Evolutionary conservation across 352 stramenopile genomes (phyloP), one percentile per base, ranked within the genome.

Genomic region (Globisporangium irregulare): DNA sequence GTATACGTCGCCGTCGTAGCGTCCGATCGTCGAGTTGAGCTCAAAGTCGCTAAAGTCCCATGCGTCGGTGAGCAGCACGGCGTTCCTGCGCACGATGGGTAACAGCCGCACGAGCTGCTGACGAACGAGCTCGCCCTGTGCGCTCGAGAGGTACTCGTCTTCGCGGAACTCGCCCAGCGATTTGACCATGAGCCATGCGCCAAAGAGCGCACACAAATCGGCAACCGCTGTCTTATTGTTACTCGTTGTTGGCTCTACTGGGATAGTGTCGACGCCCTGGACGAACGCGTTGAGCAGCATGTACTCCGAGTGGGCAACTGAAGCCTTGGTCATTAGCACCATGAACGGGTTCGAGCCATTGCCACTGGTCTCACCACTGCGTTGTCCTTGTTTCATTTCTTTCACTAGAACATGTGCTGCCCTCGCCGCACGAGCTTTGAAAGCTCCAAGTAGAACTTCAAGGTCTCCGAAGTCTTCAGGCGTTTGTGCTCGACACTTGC

Each of bases 21-120:
- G 62, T 7, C 86, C 86, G 7, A 95, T 82, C 15, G 68, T 82
- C 60, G 84, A 93, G 72, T 91, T 90, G 2, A 95, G 58, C n/a
- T 89, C 66, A 7, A 77, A 65, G 66, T 95, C 86, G 34, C 77
- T 83, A 46, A 94, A 64, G 72, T 93, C 84, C 69, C 92, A 95
- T 32, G 80, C 73, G 58, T 95, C 87, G 9, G 90, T 81, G 12
- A 95, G 77, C 55, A 76, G 66, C 51, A 95, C 87, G 6, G 82
- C 83, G 41, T 93, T 78, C 0, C 61, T n/a, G 51, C 87, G 84
- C 34, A 92, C 73, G 24, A 60, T 60, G 69, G 74, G 6, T 63
- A 60, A 64, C 82, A 93, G n/a, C 73, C 66, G n/a, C 25, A 84
- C 68, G 15, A 92, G 59, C 18, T 78, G 67, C 10, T 65, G 46